Evolutionary conservation across 2,329 filamentous ascomycete species (phyloP).

Genomic region (Fusarium sp.): DNA sequence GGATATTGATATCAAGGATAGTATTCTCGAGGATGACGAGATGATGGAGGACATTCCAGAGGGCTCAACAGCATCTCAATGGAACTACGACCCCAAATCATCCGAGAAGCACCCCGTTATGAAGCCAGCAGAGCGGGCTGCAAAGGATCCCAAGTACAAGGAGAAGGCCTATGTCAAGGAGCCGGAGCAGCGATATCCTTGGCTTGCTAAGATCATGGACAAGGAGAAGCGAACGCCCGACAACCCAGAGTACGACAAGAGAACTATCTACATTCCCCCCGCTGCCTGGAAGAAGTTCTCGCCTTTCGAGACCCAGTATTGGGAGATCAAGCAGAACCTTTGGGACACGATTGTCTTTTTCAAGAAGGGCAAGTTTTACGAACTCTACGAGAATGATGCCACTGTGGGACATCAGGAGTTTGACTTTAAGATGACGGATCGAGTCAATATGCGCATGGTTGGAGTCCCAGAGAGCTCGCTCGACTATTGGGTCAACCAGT

Average conservation of each 20-base stretch:
- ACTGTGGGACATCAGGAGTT: constrained; percentile 96
- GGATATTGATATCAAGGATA: constrained; percentile 47
- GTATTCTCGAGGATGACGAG: constrained; percentile 62
- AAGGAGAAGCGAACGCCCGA: constrained; percentile 79
- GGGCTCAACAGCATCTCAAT: constrained; percentile 79
- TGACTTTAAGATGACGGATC: constrained; percentile 95
- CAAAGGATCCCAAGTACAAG: constrained; percentile 52
- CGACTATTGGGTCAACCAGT: constrained; percentile 98
- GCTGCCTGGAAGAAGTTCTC: constrained; percentile 83
- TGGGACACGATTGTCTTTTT: constrained; percentile 99
- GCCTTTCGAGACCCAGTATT: constrained; percentile 97
- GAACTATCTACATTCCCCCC: constrained; percentile 89
- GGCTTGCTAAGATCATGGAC: constrained; percentile 86
- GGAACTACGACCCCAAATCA: constrained; percentile 69
- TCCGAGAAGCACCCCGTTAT: constrained; percentile 49
- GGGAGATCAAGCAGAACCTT: constrained; percentile 98
- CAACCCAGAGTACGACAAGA: constrained; percentile 88
- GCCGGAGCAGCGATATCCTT: constrained; percentile 85
- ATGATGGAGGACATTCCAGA: constrained; percentile 64
- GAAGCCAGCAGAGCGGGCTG: constrained; percentile 44
- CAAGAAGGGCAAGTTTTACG: constrained; percentile 99
- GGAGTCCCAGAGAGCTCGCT: constrained; percentile 94
- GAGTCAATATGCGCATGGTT: constrained; percentile 99
- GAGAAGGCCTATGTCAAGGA: constrained; percentile 81
- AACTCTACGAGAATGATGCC: constrained; percentile 97